Evolutionary conservation across 192 early-diverging fungal species (phyloP).

Genomic region (Coemansia javaensis): DNA sequence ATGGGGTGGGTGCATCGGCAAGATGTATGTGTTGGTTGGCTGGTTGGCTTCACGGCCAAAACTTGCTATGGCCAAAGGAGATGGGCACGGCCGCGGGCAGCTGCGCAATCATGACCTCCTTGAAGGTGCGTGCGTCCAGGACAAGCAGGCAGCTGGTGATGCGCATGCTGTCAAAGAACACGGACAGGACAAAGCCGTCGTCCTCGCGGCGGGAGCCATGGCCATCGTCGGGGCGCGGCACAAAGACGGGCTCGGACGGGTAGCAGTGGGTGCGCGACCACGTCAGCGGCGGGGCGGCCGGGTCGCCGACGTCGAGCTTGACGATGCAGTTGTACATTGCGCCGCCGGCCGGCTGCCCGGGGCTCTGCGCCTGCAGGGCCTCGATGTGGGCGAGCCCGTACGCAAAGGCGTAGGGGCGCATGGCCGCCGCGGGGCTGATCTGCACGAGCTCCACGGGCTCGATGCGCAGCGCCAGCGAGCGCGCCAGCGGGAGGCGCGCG

Average conservation of each 20-base stretch:
- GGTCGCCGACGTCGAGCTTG: slow-evolving; percentile 51
- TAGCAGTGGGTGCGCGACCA: slow-evolving; percentile 63
- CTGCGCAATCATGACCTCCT: slow-evolving; percentile 61
- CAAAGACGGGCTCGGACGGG: slow-evolving; percentile 77
- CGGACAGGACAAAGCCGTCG: slow-evolving; percentile 67
- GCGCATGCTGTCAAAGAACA: slow-evolving; percentile 66
- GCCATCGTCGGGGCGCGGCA: slow-evolving; percentile 52
- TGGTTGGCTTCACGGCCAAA: too few relatives aligned
- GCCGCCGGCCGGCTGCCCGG: slow-evolving; percentile 11
- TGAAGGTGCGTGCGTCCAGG: slow-evolving; percentile 65
- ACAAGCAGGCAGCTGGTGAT: slow-evolving; percentile 66
- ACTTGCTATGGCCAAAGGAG: slow-evolving; percentile 64
- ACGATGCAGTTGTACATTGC: slow-evolving; percentile 56
- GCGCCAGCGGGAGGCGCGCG: slow-evolving; percentile 20
- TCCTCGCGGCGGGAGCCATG: too few relatives aligned
- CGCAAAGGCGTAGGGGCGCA: slow-evolving; percentile 46
- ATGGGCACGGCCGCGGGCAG: slow-evolving; percentile 63
- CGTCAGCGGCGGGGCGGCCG: slow-evolving; percentile 15
- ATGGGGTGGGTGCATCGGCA: not conserved
- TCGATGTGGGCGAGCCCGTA: slow-evolving; percentile 50
- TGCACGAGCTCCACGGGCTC: slow-evolving; percentile 52
- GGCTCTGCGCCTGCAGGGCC: slow-evolving; percentile 17
- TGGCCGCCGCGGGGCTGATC: slow-evolving; percentile 50
- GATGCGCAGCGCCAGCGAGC: slow-evolving; percentile 38
- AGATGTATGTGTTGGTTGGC: too few relatives aligned